A percentile compares a stretch with the other conserved stretches of the same genome.
Conservation (phyloP, 2,329 filamentous ascomycete genomes). For the Trematosphaeria pertusa region DNA sequence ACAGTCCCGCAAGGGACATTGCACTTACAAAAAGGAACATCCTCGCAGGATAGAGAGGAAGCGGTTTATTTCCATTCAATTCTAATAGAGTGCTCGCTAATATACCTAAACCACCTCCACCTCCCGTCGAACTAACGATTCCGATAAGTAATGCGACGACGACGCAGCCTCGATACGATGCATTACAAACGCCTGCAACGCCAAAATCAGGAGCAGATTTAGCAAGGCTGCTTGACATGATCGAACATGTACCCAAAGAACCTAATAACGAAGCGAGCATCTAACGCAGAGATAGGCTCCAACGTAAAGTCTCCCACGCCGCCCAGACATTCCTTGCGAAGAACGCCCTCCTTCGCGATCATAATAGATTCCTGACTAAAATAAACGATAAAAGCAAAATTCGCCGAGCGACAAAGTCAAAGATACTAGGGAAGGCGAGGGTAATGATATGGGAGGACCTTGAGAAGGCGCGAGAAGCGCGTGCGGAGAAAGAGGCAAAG, state of each 20-base stretch:
- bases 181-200: conserved; percentile 24
- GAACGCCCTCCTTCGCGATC: conserved; percentile 26
- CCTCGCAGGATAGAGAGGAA: conserved; percentile 27
- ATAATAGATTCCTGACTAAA: conserved; percentile 24
- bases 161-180: no score
- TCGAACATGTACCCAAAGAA: conserved; percentile 23
- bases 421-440: conserved; percentile 26
- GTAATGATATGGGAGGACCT: conserved; percentile 34
- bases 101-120: conserved; percentile 29
- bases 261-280: conserved; percentile 15
- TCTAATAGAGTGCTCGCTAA: conserved; percentile 33
- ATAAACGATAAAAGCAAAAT: conserved; percentile 30
- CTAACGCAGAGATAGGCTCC: conserved; percentile 6
- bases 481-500: conserved; percentile 23
- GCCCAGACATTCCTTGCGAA: conserved; percentile 24
- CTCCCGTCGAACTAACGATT: conserved; percentile 20
- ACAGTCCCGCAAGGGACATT: conserved; percentile 23
- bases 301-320: conserved; percentile 18
- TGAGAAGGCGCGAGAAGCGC: conserved; percentile 20
- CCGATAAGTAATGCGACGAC: no score
- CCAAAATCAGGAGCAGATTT: conserved; percentile 16
- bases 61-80: conserved; percentile 34
- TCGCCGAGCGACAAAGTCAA: conserved; percentile 27
- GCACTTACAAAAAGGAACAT: conserved; percentile 38
- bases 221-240: conserved; percentile 15